These are phyloP conservation scores for Mallotus repandus DNA, from an alignment of 441 rosid species.

Conservation along the genomic window DNA sequence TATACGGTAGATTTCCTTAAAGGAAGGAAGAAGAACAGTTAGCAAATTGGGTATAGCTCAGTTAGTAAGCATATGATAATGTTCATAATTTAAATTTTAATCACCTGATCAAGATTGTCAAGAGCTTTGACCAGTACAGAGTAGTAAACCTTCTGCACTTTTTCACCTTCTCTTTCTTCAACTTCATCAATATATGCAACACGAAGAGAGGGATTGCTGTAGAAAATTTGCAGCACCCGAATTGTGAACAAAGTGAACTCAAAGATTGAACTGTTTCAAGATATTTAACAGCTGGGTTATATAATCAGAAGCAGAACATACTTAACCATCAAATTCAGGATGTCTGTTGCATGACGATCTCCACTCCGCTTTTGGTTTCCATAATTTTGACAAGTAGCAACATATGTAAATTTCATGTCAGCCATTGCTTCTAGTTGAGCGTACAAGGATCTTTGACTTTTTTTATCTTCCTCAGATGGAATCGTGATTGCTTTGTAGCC, in stretches of 20 bases:
- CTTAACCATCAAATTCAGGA: slow-evolving; percentile 97
- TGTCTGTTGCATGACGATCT: slow-evolving; percentile 95
- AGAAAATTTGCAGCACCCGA: slow-evolving; percentile 29
- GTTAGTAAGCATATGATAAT: slow-evolving; percentile 3
- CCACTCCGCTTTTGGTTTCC: slow-evolving; percentile 95
- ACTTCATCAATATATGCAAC: slow-evolving; percentile 97
- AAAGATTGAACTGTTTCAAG: slow-evolving; percentile 6
- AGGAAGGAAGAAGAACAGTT: slow-evolving; percentile 25
- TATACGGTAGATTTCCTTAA: slow-evolving; percentile 87
- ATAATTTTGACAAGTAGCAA: slow-evolving; percentile 95
- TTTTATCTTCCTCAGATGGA: slow-evolving; percentile 91
- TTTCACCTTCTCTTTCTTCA: slow-evolving; percentile 82
- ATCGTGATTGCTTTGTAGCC: slow-evolving; percentile 87
- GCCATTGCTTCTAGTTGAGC: slow-evolving; percentile 94
- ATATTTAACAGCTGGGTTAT: slow-evolving; percentile 4
- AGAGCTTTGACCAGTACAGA: slow-evolving; percentile 93
- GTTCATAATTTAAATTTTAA: slow-evolving; percentile 20
- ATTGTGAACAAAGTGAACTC: slow-evolving; percentile 17
- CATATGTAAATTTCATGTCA: slow-evolving; percentile 94
- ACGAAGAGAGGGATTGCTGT: slow-evolving; percentile 90
- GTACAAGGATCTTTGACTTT: slow-evolving; percentile 73
- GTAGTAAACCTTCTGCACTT: slow-evolving; percentile 74
- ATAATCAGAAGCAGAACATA: slow-evolving; percentile 43
- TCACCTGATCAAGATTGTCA: slow-evolving; percentile 90
- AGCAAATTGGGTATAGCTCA: slow-evolving; percentile 9